Evolutionary conservation across 2,329 filamentous ascomycete genomes (phyloP).

Genomic region (Epichloe sp.): DNA sequence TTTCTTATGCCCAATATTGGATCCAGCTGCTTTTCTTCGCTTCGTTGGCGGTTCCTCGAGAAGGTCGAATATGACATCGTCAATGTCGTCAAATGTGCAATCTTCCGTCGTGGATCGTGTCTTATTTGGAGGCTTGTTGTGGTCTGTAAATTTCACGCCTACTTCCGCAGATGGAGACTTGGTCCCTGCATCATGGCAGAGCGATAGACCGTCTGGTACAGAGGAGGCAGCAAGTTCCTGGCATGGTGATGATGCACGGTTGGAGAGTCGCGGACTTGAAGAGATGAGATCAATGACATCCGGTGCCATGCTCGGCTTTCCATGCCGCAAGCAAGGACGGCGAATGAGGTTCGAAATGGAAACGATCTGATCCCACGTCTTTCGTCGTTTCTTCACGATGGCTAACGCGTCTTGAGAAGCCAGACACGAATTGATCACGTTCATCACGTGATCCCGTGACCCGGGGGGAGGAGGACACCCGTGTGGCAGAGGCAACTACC

Average conservation of each 20-base stretch:
- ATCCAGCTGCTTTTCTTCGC: background rate
- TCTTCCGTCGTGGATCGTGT: background rate
- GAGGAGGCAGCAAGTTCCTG: background rate
- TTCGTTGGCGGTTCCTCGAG: conserved; percentile 1
- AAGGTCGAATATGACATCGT: background rate
- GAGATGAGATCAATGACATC: conserved; percentile 25
- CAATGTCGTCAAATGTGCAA: background rate
- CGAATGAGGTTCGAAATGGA: background rate
- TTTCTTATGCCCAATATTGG: background rate
- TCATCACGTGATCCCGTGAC: background rate
- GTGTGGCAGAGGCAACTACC: background rate
- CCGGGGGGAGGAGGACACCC: too few species aligned
- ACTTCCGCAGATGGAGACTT: background rate
- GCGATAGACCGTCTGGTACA: background rate
- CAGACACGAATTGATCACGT: background rate
- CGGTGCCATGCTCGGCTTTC: conserved; percentile 13
- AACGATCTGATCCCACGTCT: background rate
- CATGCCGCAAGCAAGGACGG: background rate
- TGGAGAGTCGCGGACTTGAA: conserved; percentile 18
- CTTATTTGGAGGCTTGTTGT: background rate
- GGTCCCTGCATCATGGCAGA: background rate
- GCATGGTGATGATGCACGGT: background rate
- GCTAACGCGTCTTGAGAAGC: background rate
- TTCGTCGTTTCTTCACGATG: background rate
- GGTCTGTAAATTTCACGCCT: background rate